Evolutionary conservation across 495 filamentous ascomycete genomes (phyloP), one percentile per base, ranked within the genome.

Genomic region (Annulohypoxylon nitens): DNA sequence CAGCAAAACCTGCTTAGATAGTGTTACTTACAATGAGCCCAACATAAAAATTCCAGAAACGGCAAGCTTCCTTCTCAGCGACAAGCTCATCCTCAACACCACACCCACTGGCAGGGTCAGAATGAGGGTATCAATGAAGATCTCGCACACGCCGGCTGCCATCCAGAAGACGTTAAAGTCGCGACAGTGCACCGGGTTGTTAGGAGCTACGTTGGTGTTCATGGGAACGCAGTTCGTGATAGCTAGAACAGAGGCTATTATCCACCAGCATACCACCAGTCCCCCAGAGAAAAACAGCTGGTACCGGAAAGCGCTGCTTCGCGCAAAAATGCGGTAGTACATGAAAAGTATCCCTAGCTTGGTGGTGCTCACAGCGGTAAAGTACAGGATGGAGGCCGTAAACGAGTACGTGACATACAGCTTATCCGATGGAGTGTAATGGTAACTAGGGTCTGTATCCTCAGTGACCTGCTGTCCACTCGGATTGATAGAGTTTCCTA

Each of bases 371-470:
- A 75, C 61, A 11, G 73, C 72, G 2, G 81, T 67, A 47, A 78
- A 78, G 72, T 83, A 83, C 9, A 83, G 71, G 36, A 79, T 59
- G 55, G 78, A 76, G 45, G 71, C 78, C 16, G 68, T 25, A 39
- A 73, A 75, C 8, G 67, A 47, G 14, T 77, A 61, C 59, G 71
- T 54, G 8, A 88, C 66, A 70, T 88, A 87, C 33, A 89, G 48
- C 23, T 85, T 84, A 37, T 88, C 88, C 55, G 87, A 83, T 0
- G 80, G 60, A 1, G 84, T 86, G 53, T 88, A 89, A 11, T 54
- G 47, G 18, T 76, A 76, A 14, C 57, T 16, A 0, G 65, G 74
- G 33, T 76, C 69, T 0, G 58, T 64, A 53, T 71, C 72, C 8
- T 76, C 76, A 0, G 63, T 64, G 8, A 71, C 58, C 34, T 54